These are phyloP conservation scores for Tolypocladium nubicola DNA, from an alignment of 2,329 filamentous ascomycete genomes.

Conservation along the genomic window DNA sequence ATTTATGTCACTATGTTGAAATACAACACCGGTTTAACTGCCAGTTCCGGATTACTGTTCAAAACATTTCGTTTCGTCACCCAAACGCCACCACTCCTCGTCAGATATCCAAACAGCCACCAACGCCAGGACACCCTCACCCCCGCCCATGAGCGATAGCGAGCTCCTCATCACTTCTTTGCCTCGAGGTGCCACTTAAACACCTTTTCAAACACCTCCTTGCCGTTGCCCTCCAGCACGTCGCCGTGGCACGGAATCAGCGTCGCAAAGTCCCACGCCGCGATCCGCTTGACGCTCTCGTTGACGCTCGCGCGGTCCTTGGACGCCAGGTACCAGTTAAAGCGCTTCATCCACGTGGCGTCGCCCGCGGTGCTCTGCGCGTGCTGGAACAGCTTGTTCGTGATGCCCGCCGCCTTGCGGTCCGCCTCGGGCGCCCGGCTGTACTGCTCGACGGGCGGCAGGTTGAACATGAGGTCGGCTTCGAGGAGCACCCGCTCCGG, in stretches of 20 bases:
- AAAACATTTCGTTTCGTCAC: background rate
- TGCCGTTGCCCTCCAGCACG: slow-evolving; percentile 63
- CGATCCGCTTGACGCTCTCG: slow-evolving; percentile 57
- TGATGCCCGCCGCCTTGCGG: slow-evolving; percentile 19
- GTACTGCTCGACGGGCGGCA: slow-evolving; percentile 82
- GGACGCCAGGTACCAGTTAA: slow-evolving; percentile 67
- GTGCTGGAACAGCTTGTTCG: slow-evolving; percentile 33
- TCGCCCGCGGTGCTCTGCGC: slow-evolving; percentile 53
- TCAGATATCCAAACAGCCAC: background rate
- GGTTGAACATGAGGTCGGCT: slow-evolving; percentile 86
- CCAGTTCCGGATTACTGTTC: background rate
- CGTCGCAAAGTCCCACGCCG: slow-evolving; percentile 72
- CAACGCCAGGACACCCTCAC: background rate
- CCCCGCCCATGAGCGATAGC: background rate
- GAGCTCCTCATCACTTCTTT: slow-evolving; percentile 8
- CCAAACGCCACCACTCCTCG: background rate
- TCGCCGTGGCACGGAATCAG: slow-evolving; percentile 93
- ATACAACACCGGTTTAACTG: background rate
- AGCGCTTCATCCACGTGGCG: slow-evolving; percentile 66
- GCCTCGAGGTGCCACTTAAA: slow-evolving; percentile 71
- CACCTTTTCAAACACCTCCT: slow-evolving; percentile 65
- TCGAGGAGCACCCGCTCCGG: slow-evolving; percentile 72
- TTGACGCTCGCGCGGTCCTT: slow-evolving; percentile 59
- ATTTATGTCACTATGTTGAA: background rate
- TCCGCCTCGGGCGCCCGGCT: slow-evolving; percentile 45